Conservation (phyloP, 179 eudicot genomes). For the Gypsophila paniculata region DNA sequence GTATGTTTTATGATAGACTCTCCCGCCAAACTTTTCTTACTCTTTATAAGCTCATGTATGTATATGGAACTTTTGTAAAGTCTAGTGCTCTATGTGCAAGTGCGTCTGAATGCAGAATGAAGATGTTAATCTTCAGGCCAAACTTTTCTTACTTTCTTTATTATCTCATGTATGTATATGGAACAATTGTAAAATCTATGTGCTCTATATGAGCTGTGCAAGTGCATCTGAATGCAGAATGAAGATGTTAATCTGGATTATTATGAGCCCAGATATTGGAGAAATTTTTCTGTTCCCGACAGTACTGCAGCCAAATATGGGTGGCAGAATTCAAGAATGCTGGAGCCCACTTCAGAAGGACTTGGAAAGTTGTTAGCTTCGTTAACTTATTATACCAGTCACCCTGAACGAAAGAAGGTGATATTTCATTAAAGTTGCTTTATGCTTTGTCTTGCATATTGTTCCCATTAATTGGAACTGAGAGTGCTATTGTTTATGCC, state of each 20-base stretch:
- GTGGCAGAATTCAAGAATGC: constrained; percentile 47
- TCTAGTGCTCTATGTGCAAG: constrained; percentile 2
- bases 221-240: constrained; percentile 40
- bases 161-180: no score
- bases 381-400: constrained; percentile 48
- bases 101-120: constrained; percentile 50
- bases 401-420: constrained; percentile 52
- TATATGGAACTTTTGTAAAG: no score
- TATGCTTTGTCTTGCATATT: neutral
- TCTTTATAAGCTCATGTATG: no score
- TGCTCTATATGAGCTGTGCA: constrained; percentile 8
- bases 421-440: constrained; percentile 9
- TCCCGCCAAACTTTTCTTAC: neutral
- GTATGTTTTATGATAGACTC: neutral
- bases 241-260: constrained; percentile 64
- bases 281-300: constrained; percentile 44
- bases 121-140: constrained; percentile 39
- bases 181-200: neutral
- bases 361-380: constrained; percentile 73
- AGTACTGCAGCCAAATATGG: constrained; percentile 39
- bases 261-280: constrained; percentile 60
- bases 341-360: constrained; percentile 57
- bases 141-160: no score
- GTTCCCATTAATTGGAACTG: no score
- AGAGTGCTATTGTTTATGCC: neutral